These are phyloP conservation scores for Athelia sp. DNA, from an alignment of 1,284 basidiomycete species.

Conservation along the genomic window DNA sequence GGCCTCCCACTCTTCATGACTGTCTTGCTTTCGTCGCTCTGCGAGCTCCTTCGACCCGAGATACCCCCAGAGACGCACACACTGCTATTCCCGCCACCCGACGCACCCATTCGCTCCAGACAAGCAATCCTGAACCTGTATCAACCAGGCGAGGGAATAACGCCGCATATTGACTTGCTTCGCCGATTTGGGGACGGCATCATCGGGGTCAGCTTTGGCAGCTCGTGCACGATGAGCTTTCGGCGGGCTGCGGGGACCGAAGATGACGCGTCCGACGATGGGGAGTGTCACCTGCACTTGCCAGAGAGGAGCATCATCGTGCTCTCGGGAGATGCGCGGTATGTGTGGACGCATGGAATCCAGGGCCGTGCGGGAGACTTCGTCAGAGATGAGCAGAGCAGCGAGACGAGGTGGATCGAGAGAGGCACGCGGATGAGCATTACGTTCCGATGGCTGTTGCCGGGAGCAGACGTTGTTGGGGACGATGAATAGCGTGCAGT, in stretches of 20 bases:
- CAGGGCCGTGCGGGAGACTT: slow-evolving; percentile 44
- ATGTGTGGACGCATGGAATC: slow-evolving; percentile 65
- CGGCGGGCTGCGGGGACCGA: slow-evolving; percentile 22
- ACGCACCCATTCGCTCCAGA: slow-evolving; percentile 40
- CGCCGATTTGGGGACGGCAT: slow-evolving; percentile 77
- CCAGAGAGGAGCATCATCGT: slow-evolving; percentile 65
- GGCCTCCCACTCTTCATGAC: slow-evolving; percentile 53
- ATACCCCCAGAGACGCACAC: slow-evolving; percentile 43
- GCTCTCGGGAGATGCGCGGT: slow-evolving; percentile 70
- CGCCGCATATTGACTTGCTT: slow-evolving; percentile 73
- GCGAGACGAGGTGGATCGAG: slow-evolving; percentile 35
- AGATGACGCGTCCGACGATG: slow-evolving; percentile 2
- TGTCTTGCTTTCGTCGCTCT: slow-evolving; percentile 47
- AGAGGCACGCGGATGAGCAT: slow-evolving; percentile 64
- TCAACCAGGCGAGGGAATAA: slow-evolving; percentile 73
- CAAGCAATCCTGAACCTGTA: slow-evolving; percentile 83
- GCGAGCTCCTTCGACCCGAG: slow-evolving; percentile 38
- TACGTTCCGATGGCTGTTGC: slow-evolving; percentile 74
- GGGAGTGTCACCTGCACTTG: slow-evolving; percentile 46
- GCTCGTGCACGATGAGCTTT: slow-evolving; percentile 74
- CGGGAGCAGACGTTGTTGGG: slow-evolving; percentile 73
- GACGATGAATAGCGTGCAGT: too few relatives aligned
- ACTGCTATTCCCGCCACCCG: slow-evolving; percentile 45
- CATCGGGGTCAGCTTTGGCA: slow-evolving; percentile 70
- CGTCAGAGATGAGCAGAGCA: slow-evolving; percentile 24